Evolutionary conservation across 1,139 yeast genomes (phyloP).

Genomic region (Yamadazyma triangularis): DNA sequence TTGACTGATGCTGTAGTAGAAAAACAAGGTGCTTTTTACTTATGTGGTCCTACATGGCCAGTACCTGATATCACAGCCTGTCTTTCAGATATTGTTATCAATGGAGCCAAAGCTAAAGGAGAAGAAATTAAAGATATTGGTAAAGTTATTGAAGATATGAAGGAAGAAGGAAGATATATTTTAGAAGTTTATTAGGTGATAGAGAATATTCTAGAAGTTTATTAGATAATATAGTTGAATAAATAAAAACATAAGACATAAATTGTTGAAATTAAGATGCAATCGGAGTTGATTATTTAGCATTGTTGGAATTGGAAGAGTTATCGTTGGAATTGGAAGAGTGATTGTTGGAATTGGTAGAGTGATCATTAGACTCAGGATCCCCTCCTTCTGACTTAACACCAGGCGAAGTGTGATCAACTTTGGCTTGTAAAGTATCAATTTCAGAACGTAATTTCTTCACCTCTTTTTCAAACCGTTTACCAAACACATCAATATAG

Average conservation of each 20-base stretch:
- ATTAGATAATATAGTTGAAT: too few relatives aligned
- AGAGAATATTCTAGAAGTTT: too few relatives aligned
- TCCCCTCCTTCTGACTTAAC: slow-evolving; percentile 14
- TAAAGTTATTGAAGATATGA: slow-evolving; percentile 85
- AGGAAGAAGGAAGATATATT: slow-evolving; percentile 88
- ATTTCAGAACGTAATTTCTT: slow-evolving; percentile 66
- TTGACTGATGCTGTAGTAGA: slow-evolving; percentile 76
- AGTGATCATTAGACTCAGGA: too few relatives aligned
- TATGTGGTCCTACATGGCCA: slow-evolving; percentile 99
- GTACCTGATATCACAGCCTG: slow-evolving; percentile 96
- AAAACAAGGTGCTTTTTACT: slow-evolving; percentile 84
- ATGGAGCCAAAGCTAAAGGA: slow-evolving; percentile 69
- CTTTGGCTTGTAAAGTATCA: slow-evolving; percentile 49
- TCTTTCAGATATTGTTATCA: slow-evolving; percentile 70
- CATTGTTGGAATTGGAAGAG: too few relatives aligned
- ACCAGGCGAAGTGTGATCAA: slow-evolving; percentile 30
- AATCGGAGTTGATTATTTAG: too few relatives aligned
- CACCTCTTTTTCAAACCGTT: slow-evolving; percentile 80
- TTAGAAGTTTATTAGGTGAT: slow-evolving; percentile 72
- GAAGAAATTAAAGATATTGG: slow-evolving; percentile 63
- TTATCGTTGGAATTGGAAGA: too few relatives aligned
- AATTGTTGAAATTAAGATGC: too few relatives aligned
- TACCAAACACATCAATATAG: slow-evolving; percentile 87
- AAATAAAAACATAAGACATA: too few relatives aligned
- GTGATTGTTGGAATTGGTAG: too few relatives aligned